Evolutionary conservation across 108 stramenopile species (phyloP).

Genomic region (Aureococcus anophagefferens): DNA sequence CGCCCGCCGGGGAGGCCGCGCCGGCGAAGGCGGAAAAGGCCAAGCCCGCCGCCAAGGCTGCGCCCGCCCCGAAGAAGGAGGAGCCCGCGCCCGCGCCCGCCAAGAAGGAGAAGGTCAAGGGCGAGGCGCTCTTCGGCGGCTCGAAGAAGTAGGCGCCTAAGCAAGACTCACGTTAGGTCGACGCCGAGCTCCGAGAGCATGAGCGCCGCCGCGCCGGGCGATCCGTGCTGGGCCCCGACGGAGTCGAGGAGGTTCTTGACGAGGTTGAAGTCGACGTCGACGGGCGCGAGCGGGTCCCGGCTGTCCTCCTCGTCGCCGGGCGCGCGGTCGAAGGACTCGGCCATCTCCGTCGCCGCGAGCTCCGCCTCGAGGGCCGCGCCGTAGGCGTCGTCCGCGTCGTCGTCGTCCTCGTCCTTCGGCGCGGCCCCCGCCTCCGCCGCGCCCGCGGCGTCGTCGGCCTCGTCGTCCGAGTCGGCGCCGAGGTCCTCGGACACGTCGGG

Average conservation of each 20-base stretch:
- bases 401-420: too few species aligned
- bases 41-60: neutral
- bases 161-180: too few species aligned
- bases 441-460: neutral
- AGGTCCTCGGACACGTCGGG: neutral
- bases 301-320: neutral
- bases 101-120: neutral
- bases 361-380: neutral
- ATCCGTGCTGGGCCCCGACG: neutral
- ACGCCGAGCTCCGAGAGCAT: neutral
- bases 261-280: conserved; percentile 3
- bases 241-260: neutral
- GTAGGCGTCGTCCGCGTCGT: neutral
- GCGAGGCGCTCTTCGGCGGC: neutral
- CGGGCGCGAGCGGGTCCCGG: neutral
- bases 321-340: neutral
- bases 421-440: too few species aligned
- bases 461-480: neutral
- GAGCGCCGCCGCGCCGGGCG: neutral
- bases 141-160: too few species aligned
- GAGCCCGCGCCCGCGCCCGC: too few species aligned
- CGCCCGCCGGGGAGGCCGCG: neutral
- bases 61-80: neutral
- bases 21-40: neutral
- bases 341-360: neutral